Conservation (phyloP, 139 green algal genomes). For the Zygnema circumcarinatum region DNA sequence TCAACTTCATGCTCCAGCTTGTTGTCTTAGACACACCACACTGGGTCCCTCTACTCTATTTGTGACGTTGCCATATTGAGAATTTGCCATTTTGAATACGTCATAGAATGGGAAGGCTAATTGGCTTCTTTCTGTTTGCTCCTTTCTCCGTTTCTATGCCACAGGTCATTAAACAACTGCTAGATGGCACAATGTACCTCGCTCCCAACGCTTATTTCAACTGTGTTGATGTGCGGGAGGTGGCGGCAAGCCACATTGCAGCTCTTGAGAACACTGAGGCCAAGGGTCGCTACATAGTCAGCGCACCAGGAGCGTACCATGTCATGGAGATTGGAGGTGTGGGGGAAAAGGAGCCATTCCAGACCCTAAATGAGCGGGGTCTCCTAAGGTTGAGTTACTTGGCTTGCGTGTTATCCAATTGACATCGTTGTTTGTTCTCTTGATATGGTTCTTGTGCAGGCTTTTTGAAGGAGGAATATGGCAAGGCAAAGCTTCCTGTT, state of each 20-base stretch:
- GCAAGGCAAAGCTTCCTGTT: neutral
- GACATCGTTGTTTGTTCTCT: too few relatives aligned
- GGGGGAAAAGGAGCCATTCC: too few relatives aligned
- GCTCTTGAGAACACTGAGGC: neutral
- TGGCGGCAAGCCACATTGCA: neutral
- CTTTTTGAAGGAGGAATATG: neutral
- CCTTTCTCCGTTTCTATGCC: neutral
- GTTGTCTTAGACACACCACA: too few relatives aligned
- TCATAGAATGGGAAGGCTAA: too few relatives aligned
- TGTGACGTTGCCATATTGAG: too few relatives aligned
- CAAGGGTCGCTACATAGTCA: constrained; percentile 11
- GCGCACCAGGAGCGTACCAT: neutral
- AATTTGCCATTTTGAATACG: too few relatives aligned
- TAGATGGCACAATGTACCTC: neutral
- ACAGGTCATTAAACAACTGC: neutral
- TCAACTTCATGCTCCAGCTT: too few relatives aligned
- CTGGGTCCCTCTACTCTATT: too few relatives aligned
- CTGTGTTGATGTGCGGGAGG: neutral
- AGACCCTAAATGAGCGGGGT: too few relatives aligned
- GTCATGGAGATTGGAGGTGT: neutral
- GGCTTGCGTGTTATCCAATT: too few relatives aligned
- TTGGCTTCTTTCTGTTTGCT: neutral
- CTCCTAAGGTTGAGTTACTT: too few relatives aligned
- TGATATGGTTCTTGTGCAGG: too few relatives aligned
- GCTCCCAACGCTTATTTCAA: neutral